phyloP scores from a whole-genome alignment of 2,329 filamentous ascomycete genomes.

The Bipolaris oryzae region DNA sequence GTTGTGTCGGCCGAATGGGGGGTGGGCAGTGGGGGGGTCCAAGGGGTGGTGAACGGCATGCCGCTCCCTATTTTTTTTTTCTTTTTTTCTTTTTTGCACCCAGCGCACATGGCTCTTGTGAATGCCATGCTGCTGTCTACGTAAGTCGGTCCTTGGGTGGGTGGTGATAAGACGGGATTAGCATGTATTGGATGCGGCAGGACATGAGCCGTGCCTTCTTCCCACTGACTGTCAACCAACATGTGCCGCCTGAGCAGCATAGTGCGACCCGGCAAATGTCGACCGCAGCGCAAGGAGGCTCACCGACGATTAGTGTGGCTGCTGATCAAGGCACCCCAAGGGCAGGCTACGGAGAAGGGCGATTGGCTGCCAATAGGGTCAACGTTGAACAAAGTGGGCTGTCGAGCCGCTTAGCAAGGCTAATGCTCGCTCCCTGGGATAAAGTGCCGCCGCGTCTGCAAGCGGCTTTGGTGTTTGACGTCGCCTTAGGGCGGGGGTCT shows the following conservation, averaged over 20 bases:
- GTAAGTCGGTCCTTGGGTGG: too few relatives aligned
- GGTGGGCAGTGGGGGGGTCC: too few relatives aligned
- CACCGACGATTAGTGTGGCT: slow-evolving; percentile 22
- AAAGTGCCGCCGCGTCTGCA: slow-evolving; percentile 33
- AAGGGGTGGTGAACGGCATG: slow-evolving; percentile 12
- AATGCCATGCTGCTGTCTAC: slow-evolving; percentile 9
- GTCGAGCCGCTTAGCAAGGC: slow-evolving; percentile 21
- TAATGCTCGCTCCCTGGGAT: slow-evolving; percentile 31
- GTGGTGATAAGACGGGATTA: neutral
- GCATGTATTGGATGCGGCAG: slow-evolving; percentile 1
- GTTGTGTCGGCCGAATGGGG: slow-evolving; percentile 4
- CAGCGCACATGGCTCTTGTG: slow-evolving; percentile 9
- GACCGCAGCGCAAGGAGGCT: slow-evolving; percentile 15
- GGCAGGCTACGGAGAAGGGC: slow-evolving; percentile 12
- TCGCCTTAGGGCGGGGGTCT: slow-evolving; percentile 36
- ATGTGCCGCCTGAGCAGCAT: slow-evolving; percentile 8
- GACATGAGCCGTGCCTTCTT: slow-evolving; percentile 1
- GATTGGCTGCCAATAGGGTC: slow-evolving; percentile 23
- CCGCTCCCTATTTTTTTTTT: neutral
- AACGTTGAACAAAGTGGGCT: slow-evolving; percentile 26
- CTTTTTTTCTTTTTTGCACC: slow-evolving; percentile 1
- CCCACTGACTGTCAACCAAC: slow-evolving; percentile 4
- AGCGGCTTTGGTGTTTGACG: slow-evolving; percentile 36
- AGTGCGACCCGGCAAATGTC: slow-evolving; percentile 15
- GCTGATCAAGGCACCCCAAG: slow-evolving; percentile 19